Conservation (phyloP, 2,329 filamentous ascomycete species). For the Fonsecaea pugnacius region DNA sequence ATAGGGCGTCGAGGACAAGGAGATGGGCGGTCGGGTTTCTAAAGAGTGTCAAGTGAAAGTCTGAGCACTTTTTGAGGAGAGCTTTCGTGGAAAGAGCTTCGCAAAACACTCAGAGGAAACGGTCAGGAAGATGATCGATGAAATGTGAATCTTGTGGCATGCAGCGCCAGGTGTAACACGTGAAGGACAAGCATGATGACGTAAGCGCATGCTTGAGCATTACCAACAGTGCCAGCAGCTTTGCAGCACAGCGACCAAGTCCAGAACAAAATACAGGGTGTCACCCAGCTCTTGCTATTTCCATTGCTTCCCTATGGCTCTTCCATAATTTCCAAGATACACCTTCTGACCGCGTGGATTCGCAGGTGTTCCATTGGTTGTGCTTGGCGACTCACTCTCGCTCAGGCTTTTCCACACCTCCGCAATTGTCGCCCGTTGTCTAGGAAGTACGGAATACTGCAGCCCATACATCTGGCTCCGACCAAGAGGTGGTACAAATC, state of each 20-base stretch:
- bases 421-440: constrained; percentile 74
- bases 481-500: constrained; percentile 93
- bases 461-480: constrained; percentile 92
- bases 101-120: neutral
- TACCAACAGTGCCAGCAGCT: neutral
- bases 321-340: constrained; percentile 73
- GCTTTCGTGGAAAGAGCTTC: neutral
- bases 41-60: neutral
- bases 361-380: constrained; percentile 35
- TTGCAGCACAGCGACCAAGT: neutral
- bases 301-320: constrained; percentile 29
- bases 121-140: neutral
- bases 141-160: neutral
- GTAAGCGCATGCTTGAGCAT: constrained; percentile 7
- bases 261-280: neutral
- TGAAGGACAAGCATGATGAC: constrained; percentile 1
- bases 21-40: neutral
- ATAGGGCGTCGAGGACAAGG: neutral
- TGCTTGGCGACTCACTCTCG: constrained; percentile 39
- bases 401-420: constrained; percentile 83
- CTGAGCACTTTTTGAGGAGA: neutral
- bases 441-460: constrained; percentile 97
- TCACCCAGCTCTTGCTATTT: constrained; percentile 9
- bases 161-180: neutral
- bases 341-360: constrained; percentile 87